phyloP scores from a whole-genome alignment of 2,329 filamentous ascomycete genomes.

The Aspergillus sp. region DNA sequence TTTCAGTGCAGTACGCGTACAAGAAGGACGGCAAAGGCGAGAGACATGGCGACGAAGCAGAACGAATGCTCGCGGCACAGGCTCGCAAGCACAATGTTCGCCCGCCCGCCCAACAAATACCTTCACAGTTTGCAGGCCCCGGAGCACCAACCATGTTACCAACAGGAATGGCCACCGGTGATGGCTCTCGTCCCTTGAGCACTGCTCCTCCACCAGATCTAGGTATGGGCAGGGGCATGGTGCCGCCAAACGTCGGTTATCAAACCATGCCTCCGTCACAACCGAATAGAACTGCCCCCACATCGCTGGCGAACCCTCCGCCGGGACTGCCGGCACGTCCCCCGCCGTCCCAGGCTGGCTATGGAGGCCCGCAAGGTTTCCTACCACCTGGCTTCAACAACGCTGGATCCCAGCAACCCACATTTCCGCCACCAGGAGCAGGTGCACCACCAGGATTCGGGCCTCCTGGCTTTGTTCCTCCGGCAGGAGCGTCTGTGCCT shows the following conservation, averaged over 20 bases:
- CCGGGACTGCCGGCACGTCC: slow-evolving; percentile 62
- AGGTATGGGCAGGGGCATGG: slow-evolving; percentile 36
- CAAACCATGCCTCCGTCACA: slow-evolving; percentile 39
- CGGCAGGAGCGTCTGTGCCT: slow-evolving; percentile 20
- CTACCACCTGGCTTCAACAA: slow-evolving; percentile 34
- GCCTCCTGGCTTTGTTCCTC: slow-evolving; percentile 45
- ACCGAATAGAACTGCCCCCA: slow-evolving; percentile 51
- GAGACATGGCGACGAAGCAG: slow-evolving; percentile 88
- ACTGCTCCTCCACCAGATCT: slow-evolving; percentile 27
- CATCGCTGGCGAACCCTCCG: slow-evolving; percentile 41
- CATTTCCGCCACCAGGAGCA: slow-evolving; percentile 29
- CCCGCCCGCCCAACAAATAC: slow-evolving; percentile 70
- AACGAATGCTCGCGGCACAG: slow-evolving; percentile 84
- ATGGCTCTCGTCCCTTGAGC: slow-evolving; percentile 29
- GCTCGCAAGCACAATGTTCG: slow-evolving; percentile 92
- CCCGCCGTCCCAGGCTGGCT: slow-evolving; percentile 64
- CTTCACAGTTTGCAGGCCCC: slow-evolving; percentile 63
- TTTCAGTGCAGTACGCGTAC: slow-evolving; percentile 96
- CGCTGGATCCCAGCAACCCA: slow-evolving; percentile 19
- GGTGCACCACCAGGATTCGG: slow-evolving; percentile 49
- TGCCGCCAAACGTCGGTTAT: slow-evolving; percentile 36
- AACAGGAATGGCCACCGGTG: slow-evolving; percentile 41
- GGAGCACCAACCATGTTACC: slow-evolving; percentile 39
- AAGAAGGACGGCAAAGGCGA: slow-evolving; percentile 99
- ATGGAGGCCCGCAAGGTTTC: slow-evolving; percentile 55